phyloP scores from a whole-genome alignment of 202 grass and related monocot species.

The Panicum hallii region DNA sequence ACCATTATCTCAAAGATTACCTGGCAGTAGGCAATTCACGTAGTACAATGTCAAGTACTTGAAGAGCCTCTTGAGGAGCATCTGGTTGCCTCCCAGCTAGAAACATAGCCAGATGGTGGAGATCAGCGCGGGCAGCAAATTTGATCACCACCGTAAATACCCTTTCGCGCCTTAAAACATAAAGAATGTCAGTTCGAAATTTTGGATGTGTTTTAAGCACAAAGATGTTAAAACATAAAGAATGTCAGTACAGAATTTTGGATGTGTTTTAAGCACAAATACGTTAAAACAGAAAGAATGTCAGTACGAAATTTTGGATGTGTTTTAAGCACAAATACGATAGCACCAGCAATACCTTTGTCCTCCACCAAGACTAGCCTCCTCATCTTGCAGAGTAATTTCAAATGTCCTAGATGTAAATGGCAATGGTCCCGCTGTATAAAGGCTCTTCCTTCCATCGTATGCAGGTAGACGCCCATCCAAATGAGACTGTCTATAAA shows the following conservation, averaged over 20 bases:
- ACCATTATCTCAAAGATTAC: constrained; percentile 48
- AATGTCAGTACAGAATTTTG: neutral
- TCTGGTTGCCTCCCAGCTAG: constrained; percentile 87
- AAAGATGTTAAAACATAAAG: neutral
- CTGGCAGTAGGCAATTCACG: constrained; percentile 86
- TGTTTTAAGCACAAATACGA: neutral
- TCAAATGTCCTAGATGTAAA: constrained; percentile 78
- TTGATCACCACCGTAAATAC: constrained; percentile 85
- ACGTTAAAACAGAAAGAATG: neutral
- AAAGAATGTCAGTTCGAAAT: constrained; percentile 30
- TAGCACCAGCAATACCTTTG: constrained; percentile 45
- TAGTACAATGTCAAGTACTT: constrained; percentile 95
- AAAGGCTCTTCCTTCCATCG: constrained; percentile 95
- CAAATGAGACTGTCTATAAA: constrained; percentile 67
- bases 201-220: neutral
- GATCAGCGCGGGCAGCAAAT: constrained; percentile 90
- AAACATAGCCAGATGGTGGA: constrained; percentile 95
- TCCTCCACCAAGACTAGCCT: constrained; percentile 62
- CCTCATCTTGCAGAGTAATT: constrained; percentile 83
- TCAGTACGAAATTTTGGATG: too few relatives aligned
- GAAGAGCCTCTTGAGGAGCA: constrained; percentile 94
- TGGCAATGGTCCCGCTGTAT: constrained; percentile 86
- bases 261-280: neutral
- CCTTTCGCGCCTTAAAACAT: constrained; percentile 71
- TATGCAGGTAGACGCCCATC: constrained; percentile 85